Base-by-base conservation (phyloP, 2,329 filamentous ascomycete species). In the Neofusicoccum umdonicola region DNA sequence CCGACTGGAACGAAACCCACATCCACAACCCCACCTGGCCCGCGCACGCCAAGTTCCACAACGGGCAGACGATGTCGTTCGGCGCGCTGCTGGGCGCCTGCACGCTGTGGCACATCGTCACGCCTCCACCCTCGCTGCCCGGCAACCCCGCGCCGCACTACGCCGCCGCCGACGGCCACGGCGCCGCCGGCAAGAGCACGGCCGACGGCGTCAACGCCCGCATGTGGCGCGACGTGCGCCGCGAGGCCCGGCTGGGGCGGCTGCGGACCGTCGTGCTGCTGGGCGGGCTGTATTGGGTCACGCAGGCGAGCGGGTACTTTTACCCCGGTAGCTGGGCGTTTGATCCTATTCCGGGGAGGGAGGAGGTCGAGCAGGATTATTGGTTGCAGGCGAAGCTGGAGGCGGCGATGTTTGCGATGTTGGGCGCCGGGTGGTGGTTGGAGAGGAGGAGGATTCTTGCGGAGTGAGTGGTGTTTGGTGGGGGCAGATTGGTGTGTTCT, bases 31-130 rank as follows among this genome's bases (percentile, higher is more conserved):
- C 81, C 0, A 70, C 71, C 60, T 84, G 82, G 82, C 78, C 81
- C 1, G 80, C 81, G 0, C 82, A 84, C 69, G 82, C 81, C 5
- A 78, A 78, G 64, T 84, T 83, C 73, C 82, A 84, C 73, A 84
- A 83, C 67, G 81, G 80, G 4, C 83, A 84, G 69, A 84, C 82
- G 8, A 83, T 84, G 81, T 76, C 76, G 1, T 77, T 81, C 56
- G 81, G 81, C 0, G 68, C 81, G 0, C 64, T 75, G 11, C 74
- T 82, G 9, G 76, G 77, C n/a, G 60, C 76, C 4, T 63, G 72
- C 1, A 78, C 75, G 8, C 64, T 79, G 0, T 82, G 78, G 67
- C 79, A 76, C 61, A 68, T 73, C 27, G 5, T 0, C 27, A 31
- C 27, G 27, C 5, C 22, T 22, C 22, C 22, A 22, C 22, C 22